Percentiles rank a stretch among this genome's conserved stretches.
phyloP scores from a whole-genome alignment of 768 basidiomycete genomes.

The Leucosporidium creatinivorum region DNA sequence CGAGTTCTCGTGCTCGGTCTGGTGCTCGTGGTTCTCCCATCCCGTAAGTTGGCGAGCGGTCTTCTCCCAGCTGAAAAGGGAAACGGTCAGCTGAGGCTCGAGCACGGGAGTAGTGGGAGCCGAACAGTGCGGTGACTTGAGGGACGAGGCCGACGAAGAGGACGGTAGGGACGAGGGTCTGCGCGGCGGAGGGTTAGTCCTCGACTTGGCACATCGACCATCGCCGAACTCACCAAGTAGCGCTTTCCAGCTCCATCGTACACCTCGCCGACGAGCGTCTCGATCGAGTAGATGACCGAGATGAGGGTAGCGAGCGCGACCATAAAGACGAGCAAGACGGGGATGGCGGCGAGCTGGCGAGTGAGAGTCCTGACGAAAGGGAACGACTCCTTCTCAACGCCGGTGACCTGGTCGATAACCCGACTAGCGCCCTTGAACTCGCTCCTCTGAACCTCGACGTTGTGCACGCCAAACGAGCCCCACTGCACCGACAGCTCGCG shows the following conservation, averaged over 20 bases:
- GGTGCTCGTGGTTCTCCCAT: slow-evolving; percentile 88
- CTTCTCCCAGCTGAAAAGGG: slow-evolving; percentile 31
- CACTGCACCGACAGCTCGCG: slow-evolving; percentile 73
- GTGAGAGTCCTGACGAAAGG: slow-evolving; percentile 70
- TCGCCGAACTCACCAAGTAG: slow-evolving; percentile 58
- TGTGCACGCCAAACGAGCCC: slow-evolving; percentile 65
- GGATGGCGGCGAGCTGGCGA: slow-evolving; percentile 43
- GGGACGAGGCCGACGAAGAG: slow-evolving; percentile 77
- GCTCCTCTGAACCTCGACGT: slow-evolving; percentile 60
- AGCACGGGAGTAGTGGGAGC: too few relatives aligned
- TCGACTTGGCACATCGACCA: not conserved
- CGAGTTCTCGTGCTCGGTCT: slow-evolving; percentile 63
- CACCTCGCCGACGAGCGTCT: slow-evolving; percentile 69
- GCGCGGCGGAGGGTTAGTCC: not conserved
- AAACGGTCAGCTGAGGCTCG: not conserved
- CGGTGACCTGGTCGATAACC: slow-evolving; percentile 31
- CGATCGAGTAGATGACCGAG: slow-evolving; percentile 55
- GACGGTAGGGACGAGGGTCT: slow-evolving; percentile 76
- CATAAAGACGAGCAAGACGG: slow-evolving; percentile 58
- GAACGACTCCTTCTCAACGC: slow-evolving; percentile 39
- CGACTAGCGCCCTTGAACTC: slow-evolving; percentile 48
- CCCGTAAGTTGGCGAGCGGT: slow-evolving; percentile 63
- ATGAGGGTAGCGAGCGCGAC: slow-evolving; percentile 61
- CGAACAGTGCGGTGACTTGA: slow-evolving; percentile 61
- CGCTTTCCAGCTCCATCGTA: slow-evolving; percentile 81